Conservation (phyloP, 1,284 basidiomycete genomes). For the Stygiomarasmius scandens region DNA sequence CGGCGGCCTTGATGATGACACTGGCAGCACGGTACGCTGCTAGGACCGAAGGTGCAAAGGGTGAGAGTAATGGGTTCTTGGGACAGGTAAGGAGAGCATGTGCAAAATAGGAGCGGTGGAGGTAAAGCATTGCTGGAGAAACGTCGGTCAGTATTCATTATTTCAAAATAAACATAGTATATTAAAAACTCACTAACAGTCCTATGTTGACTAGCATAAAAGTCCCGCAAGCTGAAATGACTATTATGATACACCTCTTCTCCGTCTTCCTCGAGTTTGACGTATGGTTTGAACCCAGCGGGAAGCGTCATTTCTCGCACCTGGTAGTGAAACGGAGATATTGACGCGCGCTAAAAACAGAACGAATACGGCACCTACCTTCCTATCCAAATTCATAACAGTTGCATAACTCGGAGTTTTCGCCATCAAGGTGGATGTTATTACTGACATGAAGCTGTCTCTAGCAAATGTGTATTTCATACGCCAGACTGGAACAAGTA, state of each 20-base stretch:
- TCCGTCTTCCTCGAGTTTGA: conserved; percentile 37
- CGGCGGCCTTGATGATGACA: conserved; percentile 47
- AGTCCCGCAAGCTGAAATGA: conserved; percentile 41
- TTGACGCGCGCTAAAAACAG: too few species aligned
- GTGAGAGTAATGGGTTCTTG: conserved; percentile 45
- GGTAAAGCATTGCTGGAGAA: conserved; percentile 46
- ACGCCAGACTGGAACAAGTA: conserved; percentile 39
- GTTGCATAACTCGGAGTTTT: conserved; percentile 44
- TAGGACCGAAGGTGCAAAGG: conserved; percentile 49
- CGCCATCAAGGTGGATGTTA: conserved; percentile 45
- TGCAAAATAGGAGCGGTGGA: conserved; percentile 52
- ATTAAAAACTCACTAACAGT: conserved; percentile 43
- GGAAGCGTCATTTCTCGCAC: conserved; percentile 33
- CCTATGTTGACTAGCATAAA: conserved; percentile 48
- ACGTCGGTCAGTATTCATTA: conserved; percentile 1
- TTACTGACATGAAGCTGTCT: conserved; percentile 45
- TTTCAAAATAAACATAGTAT: background rate
- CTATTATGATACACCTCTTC: conserved; percentile 43
- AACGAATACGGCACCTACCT: background rate
- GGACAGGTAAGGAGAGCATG: conserved; percentile 50
- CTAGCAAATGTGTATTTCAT: conserved; percentile 48
- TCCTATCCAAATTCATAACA: conserved; percentile 45
- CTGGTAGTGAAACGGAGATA: too few species aligned
- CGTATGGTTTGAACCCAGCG: conserved; percentile 42
- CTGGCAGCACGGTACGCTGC: conserved; percentile 50